Base-by-base conservation (phyloP, 305 asterid genomes). In the Fraxinus nigra region DNA sequence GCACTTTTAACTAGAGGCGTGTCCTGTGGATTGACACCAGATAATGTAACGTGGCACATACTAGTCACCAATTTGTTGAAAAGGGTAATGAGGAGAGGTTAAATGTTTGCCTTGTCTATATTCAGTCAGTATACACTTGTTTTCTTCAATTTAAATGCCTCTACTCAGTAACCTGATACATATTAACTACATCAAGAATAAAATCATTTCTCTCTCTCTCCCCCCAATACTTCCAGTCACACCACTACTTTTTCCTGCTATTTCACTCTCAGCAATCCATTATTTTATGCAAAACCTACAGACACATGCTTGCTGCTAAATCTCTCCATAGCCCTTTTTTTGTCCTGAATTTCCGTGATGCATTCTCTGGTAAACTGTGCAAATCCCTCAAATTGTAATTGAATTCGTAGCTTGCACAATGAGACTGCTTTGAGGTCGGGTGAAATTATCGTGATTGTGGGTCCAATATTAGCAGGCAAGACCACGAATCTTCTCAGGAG, bases 381-480 rank as follows among this genome's bases (percentile, higher is more conserved):
- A 16, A 78, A 84, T 46, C 81, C 84, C 76, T 26, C 85, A 5
- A 73, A 9, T 76, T 59, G 78, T 48, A 51, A 63, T 73, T 82
- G 72, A 80, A 83, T 61, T 72, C 88, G 80, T 78, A 87, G 85
- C 65, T 72, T 87, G 54, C 84, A 85, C 84, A 80, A 84, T 79
- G 84, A 81, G 37, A 73, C 40, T 26, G 85, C 70, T 61, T 61
- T 56, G 61, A 61, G 67, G 56, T 81, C 89, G 8, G 89, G 92
- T 32, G 91, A 89, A 87, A 84, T 89, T 87, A 94, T 87, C 82
- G 92, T 93, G 28, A 94, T 94, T 78, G 93, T 96, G 87, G 99
- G 99, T 4, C 98, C 98, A 85, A 93, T 96, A 98, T 94, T 96
- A 85, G 92, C 99, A n/a, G 97, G 98, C 7, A 94, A 96, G 84